These are phyloP conservation scores for Pichia sp. DNA, from an alignment of 1,139 yeast species.

Conservation along the genomic window DNA sequence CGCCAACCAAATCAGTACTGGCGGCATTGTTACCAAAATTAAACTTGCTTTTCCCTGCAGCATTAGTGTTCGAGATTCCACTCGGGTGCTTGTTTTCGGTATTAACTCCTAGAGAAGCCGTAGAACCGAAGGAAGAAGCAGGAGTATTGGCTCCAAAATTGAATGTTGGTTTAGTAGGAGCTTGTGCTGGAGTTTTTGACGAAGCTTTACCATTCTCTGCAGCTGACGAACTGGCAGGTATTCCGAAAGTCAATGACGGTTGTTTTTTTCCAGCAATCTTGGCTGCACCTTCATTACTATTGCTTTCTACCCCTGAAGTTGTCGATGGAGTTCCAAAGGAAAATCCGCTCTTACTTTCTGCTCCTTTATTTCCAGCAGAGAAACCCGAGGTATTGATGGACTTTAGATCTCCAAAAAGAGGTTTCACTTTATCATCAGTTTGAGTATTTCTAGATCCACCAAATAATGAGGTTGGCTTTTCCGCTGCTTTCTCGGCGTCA, in stretches of 20 bases:
- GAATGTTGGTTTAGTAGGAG: constrained; percentile 1
- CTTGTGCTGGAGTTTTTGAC: not conserved
- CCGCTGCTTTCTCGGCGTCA: not conserved
- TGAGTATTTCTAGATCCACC: not conserved
- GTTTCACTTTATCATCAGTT: not conserved
- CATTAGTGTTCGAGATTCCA: not conserved
- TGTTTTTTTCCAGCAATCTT: not conserved
- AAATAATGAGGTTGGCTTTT: constrained; percentile 5
- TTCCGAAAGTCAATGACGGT: not conserved
- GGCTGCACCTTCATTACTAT: not conserved
- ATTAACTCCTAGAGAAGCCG: not conserved
- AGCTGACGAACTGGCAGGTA: not conserved
- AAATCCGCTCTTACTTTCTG: not conserved
- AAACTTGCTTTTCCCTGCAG: not conserved
- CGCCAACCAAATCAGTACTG: not conserved
- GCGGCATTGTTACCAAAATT: not conserved
- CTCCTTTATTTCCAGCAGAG: not conserved
- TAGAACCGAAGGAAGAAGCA: not conserved
- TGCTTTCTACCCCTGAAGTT: not conserved
- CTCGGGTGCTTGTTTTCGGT: not conserved
- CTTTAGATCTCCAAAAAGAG: not conserved
- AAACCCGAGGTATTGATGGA: not conserved
- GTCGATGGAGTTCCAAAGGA: not conserved
- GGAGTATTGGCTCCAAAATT: not conserved
- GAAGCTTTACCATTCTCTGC: not conserved